Evolutionary conservation across 257 asterid genomes (phyloP), one percentile per base, ranked within the genome.

Genomic region (Salvia hispanica): DNA sequence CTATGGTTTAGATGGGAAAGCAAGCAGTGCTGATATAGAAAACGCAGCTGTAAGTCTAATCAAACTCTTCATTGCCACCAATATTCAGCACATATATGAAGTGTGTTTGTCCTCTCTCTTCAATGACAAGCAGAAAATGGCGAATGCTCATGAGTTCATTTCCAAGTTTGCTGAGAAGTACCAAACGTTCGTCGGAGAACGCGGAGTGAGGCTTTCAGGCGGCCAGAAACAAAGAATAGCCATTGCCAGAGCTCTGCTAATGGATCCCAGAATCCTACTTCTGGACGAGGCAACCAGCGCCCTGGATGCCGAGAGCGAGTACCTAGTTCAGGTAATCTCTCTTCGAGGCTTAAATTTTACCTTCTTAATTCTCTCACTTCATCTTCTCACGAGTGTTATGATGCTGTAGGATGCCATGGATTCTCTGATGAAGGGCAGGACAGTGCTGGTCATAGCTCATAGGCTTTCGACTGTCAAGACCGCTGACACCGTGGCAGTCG

Each of bases 151-250:
- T 25, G 97, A 91, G 51, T 91, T 91, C 75, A 60, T 88, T 9
- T 74, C 80, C 64, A 80, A 80, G 46, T 88, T 86, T 61, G 80
- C 86, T 10, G 97, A 88, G 1, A 87, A 88, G 75, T 88, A 85
- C 76, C 69, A 85, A 76, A 86, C 95, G 0, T 54, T 67, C 4
- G 93, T 88, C 6, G 96, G 97, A 66, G 97, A 86, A 64, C 95
- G 95, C 28, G 97, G 96, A 39, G 74, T 91, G 52, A 81, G 93
- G 76, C 92, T 88, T 39, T 91, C 96, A 3, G 97, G 97, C 11
- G 97, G 95, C 61, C 97, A 91, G 78, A 91, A 91, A 74, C 96
- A 88, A 77, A 83, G 95, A 74, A 81, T 91, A 53, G 96, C 97
- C 54, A 85, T 91, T 60, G 96, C 95, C 53, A 84, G 96, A 84